Evolutionary conservation across 352 stramenopile genomes (phyloP), one percentile per base, ranked within the genome.

Genomic region (Pythium insidiosum): DNA sequence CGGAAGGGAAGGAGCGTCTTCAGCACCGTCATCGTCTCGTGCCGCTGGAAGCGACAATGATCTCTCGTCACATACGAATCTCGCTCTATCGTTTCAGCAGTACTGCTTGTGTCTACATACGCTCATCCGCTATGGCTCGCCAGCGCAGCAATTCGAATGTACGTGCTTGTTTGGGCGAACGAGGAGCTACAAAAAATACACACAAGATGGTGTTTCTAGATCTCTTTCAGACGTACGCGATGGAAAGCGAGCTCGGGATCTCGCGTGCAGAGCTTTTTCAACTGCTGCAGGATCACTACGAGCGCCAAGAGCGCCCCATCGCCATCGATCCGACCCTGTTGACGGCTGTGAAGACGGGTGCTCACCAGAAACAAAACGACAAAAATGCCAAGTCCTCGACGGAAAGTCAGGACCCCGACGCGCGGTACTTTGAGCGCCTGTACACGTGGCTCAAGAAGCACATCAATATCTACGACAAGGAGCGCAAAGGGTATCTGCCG

Each of bases 391-490:
- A 33, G 28, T 15, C 15, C 9, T 33, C 28, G 9, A 15, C 15
- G 28, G 28, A 33, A 9, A 15, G 9, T 33, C 9, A 9, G n/a
- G 47, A 38, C 1, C 30, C 39, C 1, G 68, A 84, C 18, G 44
- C 63, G 2, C 63, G 68, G 0, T 43, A 82, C 35, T 84, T 82
- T 49, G 73, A 86, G 39, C 59, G 69, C 3, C 47, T 86, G 3
- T 86, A 86, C 49, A 86, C 73, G 20, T 86, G 73, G 73, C 48
- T 86, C 18, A 86, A 86, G 58, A 84, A 82, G 44, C 58, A 83
- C 29, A 63, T 79, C n/a, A 66, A 43, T 18, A 19, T 72, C 13
- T 79, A 67, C 34, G 73, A 86, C 33, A 46, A 47, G 1, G 35
- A 53, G 0, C 58, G 64, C 15, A 48, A 47, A 5, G 70, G 70